Evolutionary conservation across 352 stramenopile genomes (phyloP).

Genomic region (Phytophthora ramorum): DNA sequence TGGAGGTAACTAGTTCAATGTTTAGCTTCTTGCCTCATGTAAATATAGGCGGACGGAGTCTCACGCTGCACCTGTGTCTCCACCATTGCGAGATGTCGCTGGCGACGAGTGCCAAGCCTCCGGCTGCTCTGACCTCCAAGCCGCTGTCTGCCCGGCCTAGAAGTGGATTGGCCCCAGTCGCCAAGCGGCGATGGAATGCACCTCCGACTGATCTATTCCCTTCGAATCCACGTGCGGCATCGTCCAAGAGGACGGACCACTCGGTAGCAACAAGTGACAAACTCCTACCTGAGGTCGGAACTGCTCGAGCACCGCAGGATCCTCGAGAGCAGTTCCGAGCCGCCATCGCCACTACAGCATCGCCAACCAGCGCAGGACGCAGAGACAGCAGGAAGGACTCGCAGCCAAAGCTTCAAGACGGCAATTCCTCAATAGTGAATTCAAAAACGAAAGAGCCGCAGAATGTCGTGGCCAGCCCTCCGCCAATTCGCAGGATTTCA

Average conservation of each 20-base stretch:
- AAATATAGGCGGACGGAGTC: neutral
- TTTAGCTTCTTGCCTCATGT: neutral
- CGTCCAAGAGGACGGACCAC: constrained; percentile 1
- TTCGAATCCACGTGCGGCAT: neutral
- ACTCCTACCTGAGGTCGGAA: constrained; percentile 8
- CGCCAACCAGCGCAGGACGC: neutral
- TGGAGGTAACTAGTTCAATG: too few relatives aligned
- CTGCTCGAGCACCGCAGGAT: neutral
- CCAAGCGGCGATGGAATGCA: constrained; percentile 38
- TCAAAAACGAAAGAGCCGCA: constrained; percentile 6
- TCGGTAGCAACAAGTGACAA: constrained; percentile 3
- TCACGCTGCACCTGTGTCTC: neutral
- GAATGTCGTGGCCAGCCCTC: constrained; percentile 2
- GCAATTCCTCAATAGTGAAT: neutral
- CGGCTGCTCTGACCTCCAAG: constrained; percentile 23
- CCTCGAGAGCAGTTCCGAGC: constrained; percentile 30
- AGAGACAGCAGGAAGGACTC: constrained; percentile 8
- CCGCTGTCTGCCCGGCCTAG: constrained; percentile 13
- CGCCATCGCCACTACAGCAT: constrained; percentile 9
- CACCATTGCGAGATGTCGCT: constrained; percentile 10
- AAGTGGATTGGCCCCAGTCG: constrained; percentile 20
- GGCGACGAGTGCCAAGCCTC: constrained; percentile 10
- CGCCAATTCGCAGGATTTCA: constrained; percentile 7
- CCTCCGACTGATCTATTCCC: constrained; percentile 37
- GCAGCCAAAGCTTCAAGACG: neutral